A percentile compares a stretch with the other conserved stretches of the same genome.
Conservation (phyloP, 2,329 filamentous ascomycete species). For the Cladosporium sp. region DNA sequence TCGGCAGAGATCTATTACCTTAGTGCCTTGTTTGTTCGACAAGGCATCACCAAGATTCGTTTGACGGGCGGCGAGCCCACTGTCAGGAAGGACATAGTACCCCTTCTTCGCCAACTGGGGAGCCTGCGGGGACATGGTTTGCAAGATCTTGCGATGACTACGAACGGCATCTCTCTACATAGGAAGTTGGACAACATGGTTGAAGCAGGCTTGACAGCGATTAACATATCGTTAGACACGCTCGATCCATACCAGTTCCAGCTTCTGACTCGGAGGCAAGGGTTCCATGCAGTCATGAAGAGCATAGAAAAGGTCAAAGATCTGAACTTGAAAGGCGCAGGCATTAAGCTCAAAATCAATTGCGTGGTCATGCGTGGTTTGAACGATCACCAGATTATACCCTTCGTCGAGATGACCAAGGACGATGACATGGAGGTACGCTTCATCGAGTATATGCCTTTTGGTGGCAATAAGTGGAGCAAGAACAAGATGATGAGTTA, state of each 20-base stretch:
- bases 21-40: constrained; percentile 85
- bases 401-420: constrained; percentile 84
- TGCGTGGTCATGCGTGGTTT: constrained; percentile 94
- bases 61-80: constrained; percentile 95
- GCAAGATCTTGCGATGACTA: constrained; percentile 84
- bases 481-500: constrained; percentile 89
- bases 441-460: constrained; percentile 99
- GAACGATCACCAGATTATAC: constrained; percentile 83
- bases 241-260: constrained; percentile 95
- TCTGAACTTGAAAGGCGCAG: constrained; percentile 78
- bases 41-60: constrained; percentile 92
- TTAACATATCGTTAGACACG: constrained; percentile 92
- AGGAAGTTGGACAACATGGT: constrained; percentile 90
- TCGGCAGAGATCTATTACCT: constrained; percentile 90
- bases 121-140: constrained; percentile 70
- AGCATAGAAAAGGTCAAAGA: constrained; percentile 83
- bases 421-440: constrained; percentile 86
- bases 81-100: constrained; percentile 81
- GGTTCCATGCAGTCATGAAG: constrained; percentile 83
- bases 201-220: constrained; percentile 82
- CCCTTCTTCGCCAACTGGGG: constrained; percentile 86
- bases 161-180: constrained; percentile 88
- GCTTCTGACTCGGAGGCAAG: constrained; percentile 90
- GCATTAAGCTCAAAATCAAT: constrained; percentile 92
- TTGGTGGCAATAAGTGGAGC: constrained; percentile 96